Base-by-base conservation (phyloP, 2,329 filamentous ascomycete species). In the Aspergillus awamori region DNA sequence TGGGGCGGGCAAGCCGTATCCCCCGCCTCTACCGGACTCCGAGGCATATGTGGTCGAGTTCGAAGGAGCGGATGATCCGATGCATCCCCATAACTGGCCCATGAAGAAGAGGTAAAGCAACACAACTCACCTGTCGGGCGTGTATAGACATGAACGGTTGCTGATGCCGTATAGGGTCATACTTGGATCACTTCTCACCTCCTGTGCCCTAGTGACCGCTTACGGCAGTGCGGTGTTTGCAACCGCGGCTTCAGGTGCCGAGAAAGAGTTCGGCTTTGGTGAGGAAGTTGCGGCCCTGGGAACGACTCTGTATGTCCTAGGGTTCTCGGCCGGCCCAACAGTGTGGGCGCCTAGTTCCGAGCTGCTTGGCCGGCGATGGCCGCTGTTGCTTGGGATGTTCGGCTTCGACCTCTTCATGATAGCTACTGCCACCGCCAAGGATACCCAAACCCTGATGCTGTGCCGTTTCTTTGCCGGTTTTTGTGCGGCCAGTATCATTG, bases 161-260 rank as follows among this genome's bases (percentile, higher is more conserved):
- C 49, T 63, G n/a, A 63, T 38, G 30, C 10, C 13, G 20, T 6
- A 3, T 8, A 69, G 67, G 41, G 26, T 67, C 8, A 39, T 61
- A 17, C 60, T 67, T 4, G 66, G 60, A 5, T 62, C 56, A 6
- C 58, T 67, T 3, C 49, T 69, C 15, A 65, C 59, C 6, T 71
- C 59, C 33, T 63, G 61, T 54, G 67, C 66, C 2, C 70, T 84
- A 13, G 71, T 77, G 2, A 74, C 80, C 1, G 79, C 82, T 0
- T 84, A 84, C 58, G 79, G 76, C 0, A 75, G 72, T 5, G 87
- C 84, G 72, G 86, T 91, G 69, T 91, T 91, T 77, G 90, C 87
- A 1, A 79, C 86, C 26, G 87, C 87, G 4, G 89, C 87, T 1
- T 62, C 65, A 5, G 69, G 78, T 13, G 81, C 90, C 5, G 83